Evolutionary conservation across 1,284 basidiomycete genomes (phyloP).

Genomic region (Fomitopsis palustris): DNA sequence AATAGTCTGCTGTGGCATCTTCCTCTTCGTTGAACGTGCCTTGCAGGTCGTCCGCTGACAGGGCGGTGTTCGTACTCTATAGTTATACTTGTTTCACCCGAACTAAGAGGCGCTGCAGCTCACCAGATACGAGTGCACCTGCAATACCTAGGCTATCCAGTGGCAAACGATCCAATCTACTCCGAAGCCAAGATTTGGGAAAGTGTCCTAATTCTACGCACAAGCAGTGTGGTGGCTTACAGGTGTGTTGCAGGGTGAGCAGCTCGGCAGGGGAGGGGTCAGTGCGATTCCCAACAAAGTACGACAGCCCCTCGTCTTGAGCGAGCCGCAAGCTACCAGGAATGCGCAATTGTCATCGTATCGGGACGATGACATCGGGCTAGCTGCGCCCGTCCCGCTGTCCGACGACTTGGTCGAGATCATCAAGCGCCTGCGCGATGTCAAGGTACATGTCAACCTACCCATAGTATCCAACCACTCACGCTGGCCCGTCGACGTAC

Average conservation of each 20-base stretch:
- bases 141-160: constrained; percentile 91
- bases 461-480: no score
- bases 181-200: constrained; percentile 82
- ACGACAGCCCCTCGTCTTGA: no score
- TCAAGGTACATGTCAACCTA: constrained; percentile 57
- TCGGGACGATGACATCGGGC: constrained; percentile 73
- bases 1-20: not conserved
- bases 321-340: no score
- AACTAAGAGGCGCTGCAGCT: constrained; percentile 42
- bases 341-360: constrained; percentile 41
- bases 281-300: constrained; percentile 63
- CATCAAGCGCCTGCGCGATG: constrained; percentile 79
- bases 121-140: constrained; percentile 97
- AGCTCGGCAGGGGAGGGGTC: constrained; percentile 80
- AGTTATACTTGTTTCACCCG: not conserved
- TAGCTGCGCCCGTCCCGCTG: constrained; percentile 85
- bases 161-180: constrained; percentile 91
- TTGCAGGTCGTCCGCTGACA: constrained; percentile 74
- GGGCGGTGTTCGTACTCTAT: constrained; percentile 62
- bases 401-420: constrained; percentile 81
- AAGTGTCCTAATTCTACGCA: constrained; percentile 18
- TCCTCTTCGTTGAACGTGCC: constrained; percentile 3
- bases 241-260: constrained; percentile 50
- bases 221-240: not conserved
- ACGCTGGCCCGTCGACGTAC: no score